These are phyloP conservation scores for Curvularia verruculosa DNA, from an alignment of 2,329 filamentous ascomycete genomes.

Conservation along the genomic window DNA sequence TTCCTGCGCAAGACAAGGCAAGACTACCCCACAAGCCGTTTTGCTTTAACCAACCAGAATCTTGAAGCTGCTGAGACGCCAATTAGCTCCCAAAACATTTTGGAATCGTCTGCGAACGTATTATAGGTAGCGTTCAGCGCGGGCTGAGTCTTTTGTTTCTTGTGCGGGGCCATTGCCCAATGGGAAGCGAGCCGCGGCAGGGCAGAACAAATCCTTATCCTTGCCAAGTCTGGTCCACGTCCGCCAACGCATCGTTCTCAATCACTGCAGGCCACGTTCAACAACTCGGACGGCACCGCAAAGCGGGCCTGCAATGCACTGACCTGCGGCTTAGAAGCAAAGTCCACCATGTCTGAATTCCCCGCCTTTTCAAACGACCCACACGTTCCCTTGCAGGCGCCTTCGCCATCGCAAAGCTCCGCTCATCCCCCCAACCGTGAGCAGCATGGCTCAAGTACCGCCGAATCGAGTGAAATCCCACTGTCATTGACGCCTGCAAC, in stretches of 20 bases:
- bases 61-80: background rate
- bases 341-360: constrained; percentile 42
- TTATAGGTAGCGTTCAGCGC: constrained; percentile 14
- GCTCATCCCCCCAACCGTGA: constrained; percentile 28
- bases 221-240: constrained; percentile 32
- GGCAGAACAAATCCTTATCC: constrained; percentile 25
- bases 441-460: constrained; percentile 24
- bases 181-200: constrained; percentile 17
- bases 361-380: constrained; percentile 32
- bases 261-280: constrained; percentile 45
- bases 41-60: background rate
- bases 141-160: constrained; percentile 19
- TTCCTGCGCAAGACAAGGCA: background rate
- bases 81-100: background rate
- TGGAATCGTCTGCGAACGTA: background rate
- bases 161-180: constrained; percentile 24
- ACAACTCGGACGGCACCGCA: constrained; percentile 41
- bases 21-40: background rate
- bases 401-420: constrained; percentile 21
- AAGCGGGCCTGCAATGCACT: constrained; percentile 49
- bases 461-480: constrained; percentile 34
- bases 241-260: constrained; percentile 41
- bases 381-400: constrained; percentile 34
- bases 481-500: constrained; percentile 46
- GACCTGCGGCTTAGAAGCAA: constrained; percentile 45